Conservation (phyloP, 257 asterid species). For the Lycium barbarum region DNA sequence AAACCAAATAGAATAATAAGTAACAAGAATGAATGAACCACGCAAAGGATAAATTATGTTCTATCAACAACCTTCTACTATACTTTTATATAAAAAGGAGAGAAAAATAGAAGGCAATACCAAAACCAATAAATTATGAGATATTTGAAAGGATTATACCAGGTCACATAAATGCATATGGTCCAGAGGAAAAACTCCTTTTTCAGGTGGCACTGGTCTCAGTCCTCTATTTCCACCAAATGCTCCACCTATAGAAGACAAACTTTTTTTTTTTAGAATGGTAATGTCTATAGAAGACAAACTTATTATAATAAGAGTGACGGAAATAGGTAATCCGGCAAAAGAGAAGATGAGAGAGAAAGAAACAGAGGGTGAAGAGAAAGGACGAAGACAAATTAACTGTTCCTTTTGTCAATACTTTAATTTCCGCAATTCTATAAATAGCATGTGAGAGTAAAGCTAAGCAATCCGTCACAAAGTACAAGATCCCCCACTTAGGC, state of each 20-base stretch:
- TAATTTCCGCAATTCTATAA: background rate
- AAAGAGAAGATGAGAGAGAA: background rate
- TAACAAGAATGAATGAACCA: background rate
- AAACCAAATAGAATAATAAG: conserved; percentile 16
- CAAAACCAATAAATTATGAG: background rate
- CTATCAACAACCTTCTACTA: background rate
- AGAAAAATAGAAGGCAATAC: too few species aligned
- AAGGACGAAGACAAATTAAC: background rate
- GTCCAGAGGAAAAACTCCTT: conserved; percentile 91
- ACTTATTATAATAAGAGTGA: background rate
- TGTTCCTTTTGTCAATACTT: background rate
- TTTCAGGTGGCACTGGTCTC: conserved; percentile 90
- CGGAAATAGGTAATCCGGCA: background rate
- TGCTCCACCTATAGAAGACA: conserved; percentile 67
- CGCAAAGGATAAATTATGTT: background rate
- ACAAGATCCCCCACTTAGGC: background rate
- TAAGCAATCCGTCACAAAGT: background rate
- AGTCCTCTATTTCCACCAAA: conserved; percentile 96
- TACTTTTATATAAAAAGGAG: too few species aligned
- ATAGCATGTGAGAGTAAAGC: background rate
- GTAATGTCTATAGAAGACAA: conserved; percentile 50
- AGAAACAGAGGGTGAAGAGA: background rate
- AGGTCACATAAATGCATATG: conserved; percentile 84
- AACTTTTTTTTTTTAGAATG: too few species aligned
- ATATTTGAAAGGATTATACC: conserved; percentile 47